These are phyloP conservation scores for Lentithecium fluviatile DNA, from an alignment of 495 filamentous ascomycete species.

Conservation along the genomic window DNA sequence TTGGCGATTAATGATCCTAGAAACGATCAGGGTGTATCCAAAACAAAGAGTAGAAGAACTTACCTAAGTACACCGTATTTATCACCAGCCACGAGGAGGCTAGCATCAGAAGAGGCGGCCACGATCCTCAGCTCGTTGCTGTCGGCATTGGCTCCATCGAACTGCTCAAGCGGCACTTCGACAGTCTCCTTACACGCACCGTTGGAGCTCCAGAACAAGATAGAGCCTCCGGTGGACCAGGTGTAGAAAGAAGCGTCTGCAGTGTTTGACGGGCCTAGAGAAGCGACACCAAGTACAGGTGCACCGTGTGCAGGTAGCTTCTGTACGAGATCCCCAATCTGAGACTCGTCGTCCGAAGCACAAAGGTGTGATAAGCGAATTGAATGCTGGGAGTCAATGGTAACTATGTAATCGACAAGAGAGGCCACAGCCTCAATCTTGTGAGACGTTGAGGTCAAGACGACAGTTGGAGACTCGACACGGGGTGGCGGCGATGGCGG, in stretches of 20 bases:
- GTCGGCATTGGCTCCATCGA: constrained; percentile 50
- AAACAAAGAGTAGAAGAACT: constrained; percentile 28
- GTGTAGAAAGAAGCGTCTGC: constrained; percentile 74
- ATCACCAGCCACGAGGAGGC: constrained; percentile 76
- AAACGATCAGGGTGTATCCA: neutral
- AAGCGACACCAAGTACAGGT: constrained; percentile 70
- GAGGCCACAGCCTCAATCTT: constrained; percentile 64
- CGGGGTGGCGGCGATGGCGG: constrained; percentile 34
- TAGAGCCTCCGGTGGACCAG: constrained; percentile 74
- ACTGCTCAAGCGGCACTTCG: constrained; percentile 67
- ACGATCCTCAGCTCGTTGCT: constrained; percentile 76
- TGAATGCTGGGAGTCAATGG: constrained; percentile 68
- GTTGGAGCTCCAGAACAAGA: constrained; percentile 76
- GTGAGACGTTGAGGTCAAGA: constrained; percentile 8
- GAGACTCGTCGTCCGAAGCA: constrained; percentile 22
- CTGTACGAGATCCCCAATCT: constrained; percentile 37
- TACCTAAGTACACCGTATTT: constrained; percentile 78
- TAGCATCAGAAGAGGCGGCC: constrained; percentile 57
- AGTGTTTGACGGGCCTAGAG: constrained; percentile 56
- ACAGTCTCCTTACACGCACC: constrained; percentile 66
- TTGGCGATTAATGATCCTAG: constrained; percentile 49
- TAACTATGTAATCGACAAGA: constrained; percentile 58
- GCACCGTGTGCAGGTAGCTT: constrained; percentile 72
- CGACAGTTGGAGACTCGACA: constrained; percentile 24
- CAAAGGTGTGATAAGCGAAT: constrained; percentile 52